Conservation (phyloP, 2,329 filamentous ascomycete species). For the Elsinoe fawcettii region DNA sequence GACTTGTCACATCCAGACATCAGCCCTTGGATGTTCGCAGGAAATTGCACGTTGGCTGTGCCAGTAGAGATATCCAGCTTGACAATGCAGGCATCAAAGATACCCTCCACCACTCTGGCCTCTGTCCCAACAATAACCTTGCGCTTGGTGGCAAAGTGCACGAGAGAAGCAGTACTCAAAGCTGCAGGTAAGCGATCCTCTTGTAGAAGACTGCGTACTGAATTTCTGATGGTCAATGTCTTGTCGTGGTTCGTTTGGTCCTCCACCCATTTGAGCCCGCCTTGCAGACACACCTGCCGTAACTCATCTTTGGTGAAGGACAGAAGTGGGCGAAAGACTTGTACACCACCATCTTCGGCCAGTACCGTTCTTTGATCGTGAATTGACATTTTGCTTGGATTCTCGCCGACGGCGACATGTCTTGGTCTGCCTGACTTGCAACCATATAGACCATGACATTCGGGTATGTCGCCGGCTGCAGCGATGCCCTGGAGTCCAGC, state of each 20-base stretch:
- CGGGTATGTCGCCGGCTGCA: conserved; percentile 62
- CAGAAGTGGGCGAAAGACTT: conserved; percentile 62
- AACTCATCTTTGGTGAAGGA: conserved; percentile 64
- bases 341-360: conserved; percentile 59
- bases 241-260: conserved; percentile 75
- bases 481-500: conserved; percentile 67
- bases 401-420: conserved; percentile 22
- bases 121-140: conserved; percentile 38
- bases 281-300: conserved; percentile 64
- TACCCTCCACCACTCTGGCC: conserved; percentile 46
- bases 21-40: neutral
- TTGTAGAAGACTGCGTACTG: conserved; percentile 60
- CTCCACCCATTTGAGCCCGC: conserved; percentile 67
- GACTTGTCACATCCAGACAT: conserved; percentile 8
- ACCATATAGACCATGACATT: conserved; percentile 68
- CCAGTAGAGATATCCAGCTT: conserved; percentile 36
- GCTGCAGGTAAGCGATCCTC: conserved; percentile 58
- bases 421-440: conserved; percentile 11
- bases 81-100: conserved; percentile 45
- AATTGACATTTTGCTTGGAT: conserved; percentile 10
- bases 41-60: conserved; percentile 18
- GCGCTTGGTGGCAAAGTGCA: conserved; percentile 52
- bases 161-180: conserved; percentile 56
- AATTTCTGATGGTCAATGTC: conserved; percentile 72
- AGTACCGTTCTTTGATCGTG: conserved; percentile 10